Conservation (phyloP, 441 rosid genomes). For the Erysimum pusillum region DNA sequence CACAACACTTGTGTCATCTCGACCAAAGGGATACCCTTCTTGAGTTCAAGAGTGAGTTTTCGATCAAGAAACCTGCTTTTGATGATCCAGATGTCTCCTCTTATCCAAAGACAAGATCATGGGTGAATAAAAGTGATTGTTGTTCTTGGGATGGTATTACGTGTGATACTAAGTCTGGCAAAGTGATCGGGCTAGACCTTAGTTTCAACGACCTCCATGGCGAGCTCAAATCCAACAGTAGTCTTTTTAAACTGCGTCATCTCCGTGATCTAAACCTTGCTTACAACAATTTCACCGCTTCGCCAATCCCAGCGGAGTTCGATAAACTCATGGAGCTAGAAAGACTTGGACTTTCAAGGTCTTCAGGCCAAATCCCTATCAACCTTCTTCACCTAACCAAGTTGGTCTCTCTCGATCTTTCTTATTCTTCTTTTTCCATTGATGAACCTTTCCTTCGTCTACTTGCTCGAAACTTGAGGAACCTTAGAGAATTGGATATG, state of each 20-base stretch:
- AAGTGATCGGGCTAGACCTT: too few species aligned
- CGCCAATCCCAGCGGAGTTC: not conserved
- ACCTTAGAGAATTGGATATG: not conserved
- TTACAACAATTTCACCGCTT: not conserved
- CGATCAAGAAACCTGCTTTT: too few species aligned
- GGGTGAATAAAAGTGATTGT: too few species aligned
- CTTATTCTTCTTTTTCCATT: not conserved
- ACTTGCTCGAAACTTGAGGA: not conserved
- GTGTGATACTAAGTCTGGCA: too few species aligned
- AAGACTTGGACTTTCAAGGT: not conserved
- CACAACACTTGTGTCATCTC: not conserved
- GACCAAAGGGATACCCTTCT: not conserved
- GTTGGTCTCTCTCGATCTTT: constrained; percentile 14
- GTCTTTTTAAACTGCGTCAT: not conserved
- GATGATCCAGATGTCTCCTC: too few species aligned
- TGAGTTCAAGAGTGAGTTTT: not conserved
- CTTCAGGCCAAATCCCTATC: constrained; percentile 23
- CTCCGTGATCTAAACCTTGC: not conserved
- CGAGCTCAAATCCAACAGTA: too few species aligned
- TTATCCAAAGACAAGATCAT: too few species aligned
- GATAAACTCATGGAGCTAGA: constrained; percentile 37
- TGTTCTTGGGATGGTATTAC: too few species aligned
- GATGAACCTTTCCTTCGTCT: not conserved
- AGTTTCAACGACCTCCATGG: too few species aligned
- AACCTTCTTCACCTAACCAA: constrained; percentile 38